Evolutionary conservation across 2,329 filamentous ascomycete species (phyloP).

Genomic region (Diplodia seriata): DNA sequence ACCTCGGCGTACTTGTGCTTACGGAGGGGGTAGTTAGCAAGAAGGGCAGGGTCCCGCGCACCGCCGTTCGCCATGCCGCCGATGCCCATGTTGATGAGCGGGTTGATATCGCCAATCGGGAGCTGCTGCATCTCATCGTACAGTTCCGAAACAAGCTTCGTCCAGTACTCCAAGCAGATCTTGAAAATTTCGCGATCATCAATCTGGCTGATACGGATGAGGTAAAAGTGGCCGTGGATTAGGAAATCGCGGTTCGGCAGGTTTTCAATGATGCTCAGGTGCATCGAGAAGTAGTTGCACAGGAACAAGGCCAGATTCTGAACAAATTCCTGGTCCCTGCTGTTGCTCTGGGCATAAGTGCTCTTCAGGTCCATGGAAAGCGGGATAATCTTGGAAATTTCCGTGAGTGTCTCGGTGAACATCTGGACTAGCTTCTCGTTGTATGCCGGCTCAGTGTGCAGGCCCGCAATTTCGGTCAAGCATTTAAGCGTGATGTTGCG

Average conservation of each 20-base stretch:
- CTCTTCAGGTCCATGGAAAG: constrained; percentile 87
- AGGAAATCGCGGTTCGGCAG: constrained; percentile 94
- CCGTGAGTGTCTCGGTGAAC: constrained; percentile 96
- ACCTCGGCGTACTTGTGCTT: constrained; percentile 99
- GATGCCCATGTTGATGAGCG: constrained; percentile 79
- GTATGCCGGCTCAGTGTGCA: constrained; percentile 86
- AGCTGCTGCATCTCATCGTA: constrained; percentile 99
- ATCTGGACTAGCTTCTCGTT: constrained; percentile 96
- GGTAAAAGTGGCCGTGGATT: constrained; percentile 94
- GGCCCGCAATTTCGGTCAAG: constrained; percentile 92
- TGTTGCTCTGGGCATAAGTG: constrained; percentile 90
- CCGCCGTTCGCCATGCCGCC: constrained; percentile 74
- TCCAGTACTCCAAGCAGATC: constrained; percentile 99
- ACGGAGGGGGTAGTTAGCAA: constrained; percentile 88
- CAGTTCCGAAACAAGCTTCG: constrained; percentile 94
- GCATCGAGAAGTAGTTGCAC: constrained; percentile 95
- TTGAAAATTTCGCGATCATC: constrained; percentile 99
- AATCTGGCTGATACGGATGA: constrained; percentile 97
- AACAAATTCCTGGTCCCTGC: constrained; percentile 94
- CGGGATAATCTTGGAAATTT: constrained; percentile 92
- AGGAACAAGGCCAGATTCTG: constrained; percentile 96
- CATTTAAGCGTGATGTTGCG: constrained; percentile 97
- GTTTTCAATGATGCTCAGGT: constrained; percentile 89
- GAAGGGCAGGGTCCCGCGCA: constrained; percentile 81
- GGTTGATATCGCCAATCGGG: constrained; percentile 91